A percentile compares a stretch with the other conserved stretches of the same genome.
Evolutionary conservation across 2,329 filamentous ascomycete genomes (phyloP).

Genomic region (Fusarium praegraminearum): DNA sequence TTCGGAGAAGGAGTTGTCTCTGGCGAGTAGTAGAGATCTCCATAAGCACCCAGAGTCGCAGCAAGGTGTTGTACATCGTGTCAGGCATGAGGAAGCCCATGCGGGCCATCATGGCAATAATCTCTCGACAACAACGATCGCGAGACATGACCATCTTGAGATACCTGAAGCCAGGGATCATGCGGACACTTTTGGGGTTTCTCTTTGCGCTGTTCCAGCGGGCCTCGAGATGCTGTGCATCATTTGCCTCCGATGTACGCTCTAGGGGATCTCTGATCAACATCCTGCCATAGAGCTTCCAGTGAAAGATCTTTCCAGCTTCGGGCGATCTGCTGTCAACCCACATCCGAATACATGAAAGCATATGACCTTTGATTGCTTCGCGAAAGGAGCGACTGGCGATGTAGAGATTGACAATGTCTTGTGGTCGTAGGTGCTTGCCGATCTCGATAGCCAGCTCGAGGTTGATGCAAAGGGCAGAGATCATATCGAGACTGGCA

Average conservation of each 20-base stretch:
- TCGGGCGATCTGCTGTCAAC: slow-evolving; percentile 66
- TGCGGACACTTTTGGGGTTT: slow-evolving; percentile 54
- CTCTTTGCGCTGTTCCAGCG: slow-evolving; percentile 12
- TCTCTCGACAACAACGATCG: slow-evolving; percentile 68
- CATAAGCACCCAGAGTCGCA: slow-evolving; percentile 80
- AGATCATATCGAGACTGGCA: slow-evolving; percentile 57
- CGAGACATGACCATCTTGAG: slow-evolving; percentile 74
- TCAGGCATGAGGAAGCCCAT: slow-evolving; percentile 68
- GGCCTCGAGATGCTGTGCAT: slow-evolving; percentile 14
- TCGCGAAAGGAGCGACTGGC: slow-evolving; percentile 72
- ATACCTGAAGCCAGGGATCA: slow-evolving; percentile 74
- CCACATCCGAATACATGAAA: slow-evolving; percentile 68
- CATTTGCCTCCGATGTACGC: slow-evolving; percentile 52
- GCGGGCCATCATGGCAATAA: slow-evolving; percentile 70
- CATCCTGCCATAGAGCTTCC: slow-evolving; percentile 67
- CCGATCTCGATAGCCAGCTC: slow-evolving; percentile 68
- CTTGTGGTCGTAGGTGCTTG: slow-evolving; percentile 64
- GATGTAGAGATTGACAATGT: slow-evolving; percentile 73
- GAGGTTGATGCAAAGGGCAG: slow-evolving; percentile 57
- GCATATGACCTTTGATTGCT: slow-evolving; percentile 69
- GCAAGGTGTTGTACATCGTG: slow-evolving; percentile 60
- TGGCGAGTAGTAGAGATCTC: slow-evolving; percentile 70
- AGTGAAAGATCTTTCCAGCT: slow-evolving; percentile 69
- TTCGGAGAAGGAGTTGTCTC: slow-evolving; percentile 67
- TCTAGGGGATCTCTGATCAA: slow-evolving; percentile 71